Base-by-base conservation (phyloP, 2,329 filamentous ascomycete genomes). In the Penicillium sp. region DNA sequence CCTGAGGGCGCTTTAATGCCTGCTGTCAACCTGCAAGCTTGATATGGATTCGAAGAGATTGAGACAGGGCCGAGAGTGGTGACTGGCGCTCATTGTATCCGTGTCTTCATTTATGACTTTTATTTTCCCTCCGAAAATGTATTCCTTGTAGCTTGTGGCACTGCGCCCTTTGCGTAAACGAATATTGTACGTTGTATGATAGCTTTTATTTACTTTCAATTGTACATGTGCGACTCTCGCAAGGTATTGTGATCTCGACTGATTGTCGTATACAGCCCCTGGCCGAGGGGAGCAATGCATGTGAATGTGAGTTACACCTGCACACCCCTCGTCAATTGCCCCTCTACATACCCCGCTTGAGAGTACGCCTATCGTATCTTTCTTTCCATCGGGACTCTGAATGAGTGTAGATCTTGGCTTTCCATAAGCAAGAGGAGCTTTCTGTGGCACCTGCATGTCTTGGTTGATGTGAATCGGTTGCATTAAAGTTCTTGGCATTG, bases 1-100 rank as follows among this genome's bases (percentile, higher is more conserved):
- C 61, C 62, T 8, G 57, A 33, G 18, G 64, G 65, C 2, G 64
- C 63, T 9, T 55, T 52, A 26, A 65, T 69, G 66, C 65, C 64
- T 13, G 59, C 50, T 45, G 39, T 55, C 18, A 21, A 39, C 2
- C 36, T 9, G 18, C 7, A 9, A 4, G 36, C 12, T 16, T 38
- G 36, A 38, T 9, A 16, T 36, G n/a, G 36, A 21, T 21, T 26
- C 38, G 26, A 24, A 1, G 18, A 21, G 12, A 4, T 21, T 38
- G 36, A 38, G 16, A 9, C 33, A 21, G 23, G 9, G 13, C 12
- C 21, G 18, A 39, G 9, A 21, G 4, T 13, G 38, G 6, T 29
- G 26, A 26, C 16, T 10, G 34, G 10, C 12, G 31, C 24, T 12
- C 18, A 48, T 48, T 28, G 13, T 26, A 33, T 23, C 5, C 34